A percentile compares a stretch with the other conserved stretches of the same genome.
Conservation (phyloP, 2,329 filamentous ascomycete genomes). For the Lasiodiplodia theobromae region DNA sequence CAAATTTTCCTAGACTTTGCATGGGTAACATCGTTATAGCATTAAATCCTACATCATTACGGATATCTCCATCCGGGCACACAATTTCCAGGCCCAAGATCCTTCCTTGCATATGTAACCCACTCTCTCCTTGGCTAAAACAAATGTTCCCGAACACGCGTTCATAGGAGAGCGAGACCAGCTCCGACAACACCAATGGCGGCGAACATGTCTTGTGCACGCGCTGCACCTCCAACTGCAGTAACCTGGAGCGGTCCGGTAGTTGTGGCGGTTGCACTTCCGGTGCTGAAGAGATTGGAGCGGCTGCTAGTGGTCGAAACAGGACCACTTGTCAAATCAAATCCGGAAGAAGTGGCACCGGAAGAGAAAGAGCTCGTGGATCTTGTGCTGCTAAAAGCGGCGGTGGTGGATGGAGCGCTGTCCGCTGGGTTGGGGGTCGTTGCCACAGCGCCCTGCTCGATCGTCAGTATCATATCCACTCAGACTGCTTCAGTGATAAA, state of each 20-base stretch:
- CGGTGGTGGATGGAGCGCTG: slow-evolving; percentile 2
- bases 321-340: not conserved
- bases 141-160: not conserved
- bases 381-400: not conserved
- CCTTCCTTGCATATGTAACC: not conserved
- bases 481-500: not conserved
- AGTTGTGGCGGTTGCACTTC: slow-evolving; percentile 6
- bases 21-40: not conserved
- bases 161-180: slow-evolving; percentile 9
- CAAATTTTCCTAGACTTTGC: not conserved
- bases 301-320: not conserved
- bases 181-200: slow-evolving; percentile 19
- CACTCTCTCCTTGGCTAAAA: not conserved
- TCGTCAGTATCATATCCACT: not conserved
- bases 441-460: not conserved
- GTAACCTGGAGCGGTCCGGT: slow-evolving; percentile 8
- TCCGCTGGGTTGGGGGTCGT: slow-evolving; percentile 12
- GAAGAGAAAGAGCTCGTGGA: not conserved
- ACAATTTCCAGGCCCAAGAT: not conserved
- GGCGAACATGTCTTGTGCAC: slow-evolving; percentile 10
- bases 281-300: not conserved
- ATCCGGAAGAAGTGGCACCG: not conserved
- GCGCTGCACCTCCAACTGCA: not conserved
- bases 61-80: not conserved
- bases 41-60: not conserved